Evolutionary conservation across 176 grass and related monocot genomes (phyloP), one percentile per base, ranked within the genome.

Genomic region (Tillandsia fasciculata): DNA sequence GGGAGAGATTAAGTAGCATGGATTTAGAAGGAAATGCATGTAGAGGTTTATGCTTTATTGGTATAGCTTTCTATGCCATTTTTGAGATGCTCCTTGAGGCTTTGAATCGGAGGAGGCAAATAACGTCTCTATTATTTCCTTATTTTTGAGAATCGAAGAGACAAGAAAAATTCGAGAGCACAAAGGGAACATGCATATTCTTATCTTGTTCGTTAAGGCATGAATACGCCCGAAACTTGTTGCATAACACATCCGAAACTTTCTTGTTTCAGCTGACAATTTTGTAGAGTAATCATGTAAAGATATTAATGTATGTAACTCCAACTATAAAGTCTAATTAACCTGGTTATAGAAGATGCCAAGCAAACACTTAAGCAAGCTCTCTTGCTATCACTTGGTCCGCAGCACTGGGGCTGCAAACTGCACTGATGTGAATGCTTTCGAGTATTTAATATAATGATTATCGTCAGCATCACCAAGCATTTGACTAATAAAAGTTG

Each of bases 361-460:
- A 97, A 76, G 65, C 93, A 97, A 74, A 92, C 92, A 73, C 20
- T 0, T 20, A 20, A 20, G 20, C 20, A 20, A 20, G 20, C 20
- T 86, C 84, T 84, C 82, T 97, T 97, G 84, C 93, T 85, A 15
- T 92, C 77, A 63, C 64, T 42, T 92, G 89, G 65, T 92, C 81
- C n/a, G 89, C 89, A 52, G 86, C 86, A 67, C 84, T 92, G 67
- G 87, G 86, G 85, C 93, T 92, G 72, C 74, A 87, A 24, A 87
- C 93, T 23, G 86, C 77, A 0, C 84, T 87, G 66, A 97, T 79
- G 52, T 97, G 93, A 77, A 76, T 81, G 50, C 53, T 87, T 77
- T 22, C 58, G 53, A 54, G 17, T 4, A n/a, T 57, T 57, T 15
- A n/a, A 18, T 57, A 12, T 18, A n/a, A 6, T n/a, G 13, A 57